These are phyloP conservation scores for Takashimella koratensis DNA, from an alignment of 1,284 basidiomycete species.

Conservation along the genomic window DNA sequence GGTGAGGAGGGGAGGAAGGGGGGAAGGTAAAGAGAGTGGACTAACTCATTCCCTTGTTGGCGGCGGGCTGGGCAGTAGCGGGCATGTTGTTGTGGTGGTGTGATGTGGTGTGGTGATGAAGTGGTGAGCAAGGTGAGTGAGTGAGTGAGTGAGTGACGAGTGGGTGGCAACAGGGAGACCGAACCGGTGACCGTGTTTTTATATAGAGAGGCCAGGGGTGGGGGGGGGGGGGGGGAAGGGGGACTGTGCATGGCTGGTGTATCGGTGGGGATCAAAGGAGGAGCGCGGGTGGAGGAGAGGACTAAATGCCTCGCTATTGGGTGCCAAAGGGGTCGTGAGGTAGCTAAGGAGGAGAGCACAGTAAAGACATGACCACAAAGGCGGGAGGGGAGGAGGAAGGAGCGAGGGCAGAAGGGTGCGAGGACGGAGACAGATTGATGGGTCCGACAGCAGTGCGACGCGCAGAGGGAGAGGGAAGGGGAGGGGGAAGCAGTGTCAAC, in stretches of 20 bases:
- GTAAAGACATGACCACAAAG: too few species aligned
- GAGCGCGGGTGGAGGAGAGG: not conserved
- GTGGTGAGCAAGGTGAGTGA: too few species aligned
- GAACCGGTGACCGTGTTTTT: not conserved
- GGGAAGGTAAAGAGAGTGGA: not conserved
- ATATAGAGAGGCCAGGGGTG: not conserved
- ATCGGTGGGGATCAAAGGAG: not conserved
- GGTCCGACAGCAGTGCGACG: too few species aligned
- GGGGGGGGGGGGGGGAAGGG: not conserved
- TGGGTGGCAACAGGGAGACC: not conserved
- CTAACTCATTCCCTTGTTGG: not conserved
- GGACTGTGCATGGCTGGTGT: too few species aligned
- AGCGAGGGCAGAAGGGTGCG: not conserved
- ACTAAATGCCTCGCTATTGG: too few species aligned
- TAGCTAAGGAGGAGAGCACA: too few species aligned
- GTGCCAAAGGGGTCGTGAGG: too few species aligned
- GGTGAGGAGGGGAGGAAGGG: not conserved
- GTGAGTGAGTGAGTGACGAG: not conserved
- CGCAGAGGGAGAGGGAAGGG: not conserved
- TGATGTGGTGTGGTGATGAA: not conserved
- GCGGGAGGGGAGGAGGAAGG: too few species aligned
- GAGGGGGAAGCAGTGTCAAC: too few species aligned
- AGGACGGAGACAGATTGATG: too few species aligned
- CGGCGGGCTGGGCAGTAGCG: conserved; percentile 1
- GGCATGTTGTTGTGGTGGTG: not conserved